These are phyloP conservation scores for Tylopilus subfusipes DNA, from an alignment of 768 basidiomycete species.

Conservation along the genomic window DNA sequence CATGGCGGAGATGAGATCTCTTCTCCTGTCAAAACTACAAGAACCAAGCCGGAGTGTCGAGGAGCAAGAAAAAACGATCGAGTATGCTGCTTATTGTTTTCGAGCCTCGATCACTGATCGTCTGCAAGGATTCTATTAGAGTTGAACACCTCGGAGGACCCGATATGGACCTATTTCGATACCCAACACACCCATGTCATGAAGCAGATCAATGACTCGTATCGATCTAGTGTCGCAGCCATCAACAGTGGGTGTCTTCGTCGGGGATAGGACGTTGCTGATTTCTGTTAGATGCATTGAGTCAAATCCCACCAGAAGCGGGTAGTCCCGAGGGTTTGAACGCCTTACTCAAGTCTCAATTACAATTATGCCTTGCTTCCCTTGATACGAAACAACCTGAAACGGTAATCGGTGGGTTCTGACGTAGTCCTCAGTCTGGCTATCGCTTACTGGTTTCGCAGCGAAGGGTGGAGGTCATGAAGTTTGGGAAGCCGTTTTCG, in stretches of 20 bases:
- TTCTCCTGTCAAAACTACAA: constrained; percentile 73
- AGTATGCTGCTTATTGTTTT: constrained; percentile 49
- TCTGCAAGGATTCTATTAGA: constrained; percentile 76
- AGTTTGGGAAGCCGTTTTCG: constrained; percentile 76
- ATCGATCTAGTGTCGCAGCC: constrained; percentile 46
- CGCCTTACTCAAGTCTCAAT: constrained; percentile 47
- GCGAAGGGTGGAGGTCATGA: constrained; percentile 70
- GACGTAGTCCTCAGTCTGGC: background rate
- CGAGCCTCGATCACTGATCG: constrained; percentile 8
- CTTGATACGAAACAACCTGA: constrained; percentile 67
- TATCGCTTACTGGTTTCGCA: constrained; percentile 25
- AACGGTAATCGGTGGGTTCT: constrained; percentile 48
- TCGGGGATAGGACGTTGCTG: background rate
- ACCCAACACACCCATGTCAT: constrained; percentile 87
- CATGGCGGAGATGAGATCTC: constrained; percentile 84
- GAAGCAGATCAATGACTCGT: constrained; percentile 65
- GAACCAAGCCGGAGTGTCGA: constrained; percentile 79
- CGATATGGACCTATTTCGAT: constrained; percentile 95
- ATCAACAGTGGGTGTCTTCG: constrained; percentile 43
- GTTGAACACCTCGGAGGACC: constrained; percentile 81
- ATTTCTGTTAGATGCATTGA: constrained; percentile 42
- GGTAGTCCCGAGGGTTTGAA: constrained; percentile 39
- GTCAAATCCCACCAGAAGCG: constrained; percentile 37
- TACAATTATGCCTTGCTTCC: constrained; percentile 57
- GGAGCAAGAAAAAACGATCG: constrained; percentile 95